phyloP scores from a whole-genome alignment of 2,329 filamentous ascomycete species.

The Ceratocystiopsis sp. region DNA sequence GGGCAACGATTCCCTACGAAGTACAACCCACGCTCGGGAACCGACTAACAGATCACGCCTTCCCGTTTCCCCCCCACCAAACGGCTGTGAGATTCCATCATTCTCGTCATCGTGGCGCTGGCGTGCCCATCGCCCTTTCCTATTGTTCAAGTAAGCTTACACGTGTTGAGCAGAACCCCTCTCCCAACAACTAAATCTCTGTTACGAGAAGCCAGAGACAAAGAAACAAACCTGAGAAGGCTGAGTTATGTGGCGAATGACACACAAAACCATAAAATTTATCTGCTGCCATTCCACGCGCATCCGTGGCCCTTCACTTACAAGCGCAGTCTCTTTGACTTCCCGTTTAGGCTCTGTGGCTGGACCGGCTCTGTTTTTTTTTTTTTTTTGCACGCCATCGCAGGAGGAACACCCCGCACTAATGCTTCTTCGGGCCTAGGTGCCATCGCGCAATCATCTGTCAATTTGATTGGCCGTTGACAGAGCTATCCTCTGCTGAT shows the following conservation, averaged over 20 bases:
- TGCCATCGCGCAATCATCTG: slow-evolving; percentile 9
- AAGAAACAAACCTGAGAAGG: too few relatives aligned
- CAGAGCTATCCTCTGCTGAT: background rate
- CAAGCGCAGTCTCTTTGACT: too few relatives aligned
- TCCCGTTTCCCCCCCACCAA: background rate
- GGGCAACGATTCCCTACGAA: too few relatives aligned
- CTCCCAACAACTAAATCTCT: too few relatives aligned
- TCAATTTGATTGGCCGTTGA: slow-evolving; percentile 5
- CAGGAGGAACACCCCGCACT: slow-evolving; percentile 6
- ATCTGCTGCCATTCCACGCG: too few relatives aligned
- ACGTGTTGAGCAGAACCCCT: background rate
- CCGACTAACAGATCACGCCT: slow-evolving; percentile 10
- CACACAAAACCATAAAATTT: too few relatives aligned
- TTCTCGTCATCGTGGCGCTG: background rate
- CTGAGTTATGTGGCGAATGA: too few relatives aligned
- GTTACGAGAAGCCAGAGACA: too few relatives aligned
- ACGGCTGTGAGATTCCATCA: background rate
- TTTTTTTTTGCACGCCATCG: background rate
- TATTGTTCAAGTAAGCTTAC: background rate
- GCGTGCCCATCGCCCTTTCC: background rate
- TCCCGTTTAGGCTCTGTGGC: too few relatives aligned
- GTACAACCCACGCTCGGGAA: slow-evolving; percentile 1
- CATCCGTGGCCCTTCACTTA: too few relatives aligned
- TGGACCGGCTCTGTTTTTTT: background rate
- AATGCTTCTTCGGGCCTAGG: slow-evolving; percentile 5